phyloP scores from a whole-genome alignment of 306 rosid species.

The Quercus gilva region DNA sequence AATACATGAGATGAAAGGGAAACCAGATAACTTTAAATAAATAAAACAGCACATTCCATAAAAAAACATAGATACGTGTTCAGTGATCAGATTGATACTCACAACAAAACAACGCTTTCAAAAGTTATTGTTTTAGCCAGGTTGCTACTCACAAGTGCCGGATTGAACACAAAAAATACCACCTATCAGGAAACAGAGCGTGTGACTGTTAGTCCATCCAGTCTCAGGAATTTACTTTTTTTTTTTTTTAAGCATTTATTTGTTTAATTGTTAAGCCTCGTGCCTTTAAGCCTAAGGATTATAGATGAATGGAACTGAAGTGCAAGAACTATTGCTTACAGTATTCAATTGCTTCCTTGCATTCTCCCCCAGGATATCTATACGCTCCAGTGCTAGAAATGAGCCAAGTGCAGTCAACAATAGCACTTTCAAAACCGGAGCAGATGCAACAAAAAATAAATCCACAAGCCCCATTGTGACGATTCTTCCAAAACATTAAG shows the following conservation, averaged over 20 bases:
- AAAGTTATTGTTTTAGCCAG: constrained; percentile 45
- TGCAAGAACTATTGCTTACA: constrained; percentile 19
- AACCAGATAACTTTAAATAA: not conserved
- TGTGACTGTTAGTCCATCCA: not conserved
- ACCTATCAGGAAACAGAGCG: constrained; percentile 27
- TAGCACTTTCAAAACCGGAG: constrained; percentile 41
- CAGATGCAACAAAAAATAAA: constrained; percentile 43
- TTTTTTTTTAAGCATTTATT: not conserved
- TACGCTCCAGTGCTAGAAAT: constrained; percentile 37
- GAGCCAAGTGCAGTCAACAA: constrained; percentile 40
- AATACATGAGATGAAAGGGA: constrained; percentile 6
- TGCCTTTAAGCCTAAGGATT: not conserved
- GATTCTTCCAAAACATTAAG: constrained; percentile 3
- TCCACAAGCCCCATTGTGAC: constrained; percentile 37
- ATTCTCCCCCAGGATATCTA: constrained; percentile 39
- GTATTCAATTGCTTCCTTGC: constrained; percentile 46
- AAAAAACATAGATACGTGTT: not conserved
- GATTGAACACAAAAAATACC: constrained; percentile 53
- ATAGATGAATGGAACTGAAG: not conserved
- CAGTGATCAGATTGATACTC: constrained; percentile 19
- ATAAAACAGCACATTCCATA: constrained; percentile 1
- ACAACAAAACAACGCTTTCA: constrained; percentile 36
- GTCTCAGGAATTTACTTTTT: not conserved
- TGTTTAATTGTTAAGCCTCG: not conserved
- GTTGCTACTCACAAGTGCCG: constrained; percentile 41